Evolutionary conservation across 352 stramenopile species (phyloP).

Genomic region (Pythium diclinum): DNA sequence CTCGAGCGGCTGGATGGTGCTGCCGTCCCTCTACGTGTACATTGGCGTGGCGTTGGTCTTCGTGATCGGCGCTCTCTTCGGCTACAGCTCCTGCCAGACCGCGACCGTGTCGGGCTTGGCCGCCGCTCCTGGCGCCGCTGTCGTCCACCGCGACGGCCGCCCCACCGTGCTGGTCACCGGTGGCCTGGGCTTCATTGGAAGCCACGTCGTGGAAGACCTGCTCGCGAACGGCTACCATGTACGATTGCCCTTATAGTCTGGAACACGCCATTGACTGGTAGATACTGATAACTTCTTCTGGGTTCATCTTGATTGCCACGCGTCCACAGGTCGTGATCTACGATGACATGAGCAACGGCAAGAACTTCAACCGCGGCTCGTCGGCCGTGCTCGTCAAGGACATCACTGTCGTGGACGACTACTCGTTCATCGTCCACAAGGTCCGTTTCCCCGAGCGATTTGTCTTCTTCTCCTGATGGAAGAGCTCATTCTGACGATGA

Average conservation of each 20-base stretch:
- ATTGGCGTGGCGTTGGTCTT: conserved; percentile 63
- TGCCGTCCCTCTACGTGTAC: conserved; percentile 72
- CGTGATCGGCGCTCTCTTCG: conserved; percentile 59
- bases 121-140: conserved; percentile 25
- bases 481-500: not conserved
- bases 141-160: conserved; percentile 34
- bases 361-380: conserved; percentile 78
- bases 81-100: conserved; percentile 53
- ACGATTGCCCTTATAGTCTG: conserved; percentile 12
- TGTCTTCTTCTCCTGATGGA: not conserved
- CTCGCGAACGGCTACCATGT: conserved; percentile 75
- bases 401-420: conserved; percentile 79
- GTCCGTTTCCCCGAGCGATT: conserved; percentile 21
- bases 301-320: conserved; percentile 1
- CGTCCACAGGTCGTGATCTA: conserved; percentile 68
- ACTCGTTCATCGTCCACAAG: conserved; percentile 78
- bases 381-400: conserved; percentile 80
- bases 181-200: conserved; percentile 81
- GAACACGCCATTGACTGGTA: not conserved
- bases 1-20: conserved; percentile 68
- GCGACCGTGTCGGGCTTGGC: conserved; percentile 6
- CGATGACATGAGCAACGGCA: conserved; percentile 88
- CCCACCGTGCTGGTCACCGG: conserved; percentile 76
- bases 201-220: conserved; percentile 81
- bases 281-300: not conserved